Evolutionary conservation across 164 flowering plant species (phyloP).

Genomic region (Magnolia sinica): DNA sequence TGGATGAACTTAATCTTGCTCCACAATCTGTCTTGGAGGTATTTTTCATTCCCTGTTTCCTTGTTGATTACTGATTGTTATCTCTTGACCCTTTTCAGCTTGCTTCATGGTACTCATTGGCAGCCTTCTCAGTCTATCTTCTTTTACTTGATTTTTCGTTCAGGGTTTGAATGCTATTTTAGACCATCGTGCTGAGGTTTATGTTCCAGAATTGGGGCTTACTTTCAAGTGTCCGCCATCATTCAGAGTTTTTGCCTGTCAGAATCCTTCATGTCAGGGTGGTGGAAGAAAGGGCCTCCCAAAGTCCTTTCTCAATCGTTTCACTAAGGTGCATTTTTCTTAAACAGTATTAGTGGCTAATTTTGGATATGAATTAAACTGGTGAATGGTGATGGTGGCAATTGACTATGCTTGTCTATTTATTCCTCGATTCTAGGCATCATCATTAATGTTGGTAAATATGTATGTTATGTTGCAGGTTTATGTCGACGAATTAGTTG

Average conservation of each 20-base stretch:
- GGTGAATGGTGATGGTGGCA: background rate
- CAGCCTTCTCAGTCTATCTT: background rate
- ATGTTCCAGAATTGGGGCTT: conserved; percentile 82
- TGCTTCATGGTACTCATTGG: background rate
- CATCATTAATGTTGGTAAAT: background rate
- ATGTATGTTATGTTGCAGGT: conserved; percentile 50
- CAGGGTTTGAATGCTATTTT: conserved; percentile 96
- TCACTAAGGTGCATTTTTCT: conserved; percentile 61
- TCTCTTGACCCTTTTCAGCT: background rate
- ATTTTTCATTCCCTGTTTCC: conserved; percentile 4
- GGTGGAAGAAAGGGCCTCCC: conserved; percentile 99
- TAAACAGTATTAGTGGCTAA: background rate
- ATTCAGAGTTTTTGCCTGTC: conserved; percentile 96
- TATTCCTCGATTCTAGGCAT: background rate
- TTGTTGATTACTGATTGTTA: background rate
- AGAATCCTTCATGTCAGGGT: conserved; percentile 92
- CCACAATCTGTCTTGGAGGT: conserved; percentile 97
- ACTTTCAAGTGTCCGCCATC: conserved; percentile 77
- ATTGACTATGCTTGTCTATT: background rate
- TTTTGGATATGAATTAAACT: background rate
- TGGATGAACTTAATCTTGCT: conserved; percentile 98
- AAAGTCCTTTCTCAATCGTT: conserved; percentile 92
- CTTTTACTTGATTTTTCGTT: background rate
- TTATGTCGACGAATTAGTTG: conserved; percentile 83
- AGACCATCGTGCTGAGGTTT: conserved; percentile 96